These are phyloP conservation scores for Starmerella apis DNA, from an alignment of 805 yeast species.

Conservation along the genomic window DNA sequence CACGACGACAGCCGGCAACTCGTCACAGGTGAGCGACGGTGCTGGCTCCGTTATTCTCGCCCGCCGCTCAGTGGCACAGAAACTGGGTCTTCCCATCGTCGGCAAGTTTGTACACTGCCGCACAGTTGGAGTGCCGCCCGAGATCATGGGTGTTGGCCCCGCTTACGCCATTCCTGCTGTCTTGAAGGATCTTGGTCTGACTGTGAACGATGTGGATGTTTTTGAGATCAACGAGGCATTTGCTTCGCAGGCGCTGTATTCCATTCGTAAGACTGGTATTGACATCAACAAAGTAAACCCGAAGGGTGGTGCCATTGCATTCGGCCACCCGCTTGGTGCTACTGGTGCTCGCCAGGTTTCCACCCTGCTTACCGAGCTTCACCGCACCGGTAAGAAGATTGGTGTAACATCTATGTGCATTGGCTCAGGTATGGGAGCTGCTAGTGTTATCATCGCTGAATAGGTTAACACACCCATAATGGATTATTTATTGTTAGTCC, in stretches of 20 bases:
- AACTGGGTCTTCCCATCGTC: conserved; percentile 55
- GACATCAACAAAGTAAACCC: conserved; percentile 69
- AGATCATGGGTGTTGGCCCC: conserved; percentile 97
- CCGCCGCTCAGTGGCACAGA: conserved; percentile 75
- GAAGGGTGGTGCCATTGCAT: conserved; percentile 92
- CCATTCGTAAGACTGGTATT: conserved; percentile 54
- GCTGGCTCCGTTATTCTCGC: conserved; percentile 82
- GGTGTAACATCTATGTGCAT: conserved; percentile 96
- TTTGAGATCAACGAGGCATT: conserved; percentile 94
- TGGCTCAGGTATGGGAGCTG: conserved; percentile 99
- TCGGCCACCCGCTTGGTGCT: conserved; percentile 89
- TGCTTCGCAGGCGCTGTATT: conserved; percentile 85
- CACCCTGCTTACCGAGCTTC: conserved; percentile 70
- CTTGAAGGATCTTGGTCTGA: conserved; percentile 50
- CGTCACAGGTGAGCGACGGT: conserved; percentile 93
- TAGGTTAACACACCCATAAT: conserved; percentile 28
- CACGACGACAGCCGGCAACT: conserved; percentile 87
- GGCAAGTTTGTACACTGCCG: conserved; percentile 74
- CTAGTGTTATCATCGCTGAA: conserved; percentile 74
- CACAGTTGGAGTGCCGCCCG: conserved; percentile 90
- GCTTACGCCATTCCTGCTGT: conserved; percentile 88
- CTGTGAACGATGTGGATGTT: conserved; percentile 54
- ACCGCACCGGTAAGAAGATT: conserved; percentile 54
- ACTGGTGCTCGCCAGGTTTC: conserved; percentile 92
- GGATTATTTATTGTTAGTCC: not conserved